Evolutionary conservation across 2,329 filamentous ascomycete genomes (phyloP).

Genomic region (Fusarium nisikadoi): DNA sequence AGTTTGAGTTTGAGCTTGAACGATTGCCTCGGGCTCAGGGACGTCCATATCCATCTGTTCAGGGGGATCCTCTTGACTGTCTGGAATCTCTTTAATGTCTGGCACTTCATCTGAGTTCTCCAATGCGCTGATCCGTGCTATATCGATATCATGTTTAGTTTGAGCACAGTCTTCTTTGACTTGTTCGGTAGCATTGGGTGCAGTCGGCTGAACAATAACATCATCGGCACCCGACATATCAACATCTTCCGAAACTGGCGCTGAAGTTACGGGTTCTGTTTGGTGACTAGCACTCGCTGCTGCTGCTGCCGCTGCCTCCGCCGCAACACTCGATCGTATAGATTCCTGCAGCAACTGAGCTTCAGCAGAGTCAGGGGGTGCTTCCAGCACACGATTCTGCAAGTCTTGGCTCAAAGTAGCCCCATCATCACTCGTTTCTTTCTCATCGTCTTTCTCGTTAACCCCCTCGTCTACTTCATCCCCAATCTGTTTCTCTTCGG

Average conservation of each 20-base stretch:
- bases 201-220: not conserved
- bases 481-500: slow-evolving; percentile 58
- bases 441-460: slow-evolving; percentile 26
- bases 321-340: slow-evolving; percentile 45
- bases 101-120: slow-evolving; percentile 1
- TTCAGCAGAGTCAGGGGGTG: slow-evolving; percentile 51
- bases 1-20: slow-evolving; percentile 27
- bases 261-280: not conserved
- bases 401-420: slow-evolving; percentile 31
- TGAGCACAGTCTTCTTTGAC: slow-evolving; percentile 3
- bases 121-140: not conserved
- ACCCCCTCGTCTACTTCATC: slow-evolving; percentile 48
- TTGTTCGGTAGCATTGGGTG: not conserved
- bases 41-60: slow-evolving; percentile 52
- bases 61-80: slow-evolving; percentile 48
- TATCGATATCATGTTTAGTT: not conserved
- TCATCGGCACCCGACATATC: slow-evolving; percentile 5
- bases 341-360: slow-evolving; percentile 59
- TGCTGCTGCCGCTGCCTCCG: not conserved
- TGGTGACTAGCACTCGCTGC: slow-evolving; percentile 6
- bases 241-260: slow-evolving; percentile 12
- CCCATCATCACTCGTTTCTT: slow-evolving; percentile 1
- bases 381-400: slow-evolving; percentile 36
- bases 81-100: slow-evolving; percentile 46
- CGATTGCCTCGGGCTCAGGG: slow-evolving; percentile 38